phyloP scores from a whole-genome alignment of 2,329 filamentous ascomycete species.

The Beauveria bassiana region DNA sequence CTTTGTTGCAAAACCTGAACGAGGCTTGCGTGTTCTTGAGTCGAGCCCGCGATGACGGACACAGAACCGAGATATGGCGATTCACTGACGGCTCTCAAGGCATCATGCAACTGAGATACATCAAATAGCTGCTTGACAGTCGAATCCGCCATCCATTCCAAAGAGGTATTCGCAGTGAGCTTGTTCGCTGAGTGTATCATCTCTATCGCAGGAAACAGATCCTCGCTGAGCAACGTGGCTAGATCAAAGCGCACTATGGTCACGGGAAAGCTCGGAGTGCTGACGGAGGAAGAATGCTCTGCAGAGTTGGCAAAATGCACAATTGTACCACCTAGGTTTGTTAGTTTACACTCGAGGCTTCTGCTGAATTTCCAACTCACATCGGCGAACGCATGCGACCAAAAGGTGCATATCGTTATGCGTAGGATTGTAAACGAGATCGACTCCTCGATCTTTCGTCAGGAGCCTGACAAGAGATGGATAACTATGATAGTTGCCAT shows the following conservation, averaged over 20 bases:
- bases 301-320: conserved; percentile 24
- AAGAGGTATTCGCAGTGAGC: conserved; percentile 1
- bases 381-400: conserved; percentile 27
- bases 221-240: conserved; percentile 23
- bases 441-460: conserved; percentile 28
- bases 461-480: conserved; percentile 23
- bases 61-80: conserved; percentile 6
- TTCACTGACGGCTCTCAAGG: conserved; percentile 18
- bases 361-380: conserved; percentile 21
- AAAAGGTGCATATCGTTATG: conserved; percentile 25
- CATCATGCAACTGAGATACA: conserved; percentile 19
- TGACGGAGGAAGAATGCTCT: conserved; percentile 11
- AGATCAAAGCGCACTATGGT: conserved; percentile 29
- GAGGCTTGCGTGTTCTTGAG: not conserved
- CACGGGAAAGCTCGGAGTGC: conserved; percentile 13
- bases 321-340: conserved; percentile 23
- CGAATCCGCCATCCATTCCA: not conserved
- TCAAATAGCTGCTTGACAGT: conserved; percentile 11
- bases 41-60: conserved; percentile 3
- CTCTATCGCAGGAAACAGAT: conserved; percentile 23
- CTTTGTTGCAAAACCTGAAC: conserved; percentile 1
- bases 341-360: conserved; percentile 7
- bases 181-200: conserved; percentile 19
- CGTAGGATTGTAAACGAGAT: conserved; percentile 40
- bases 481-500: conserved; percentile 26